Percentiles rank a stretch among this genome's conserved stretches.
Evolutionary conservation across 1,284 basidiomycete genomes (phyloP).

Genomic region (Rhodotorula sp.): DNA sequence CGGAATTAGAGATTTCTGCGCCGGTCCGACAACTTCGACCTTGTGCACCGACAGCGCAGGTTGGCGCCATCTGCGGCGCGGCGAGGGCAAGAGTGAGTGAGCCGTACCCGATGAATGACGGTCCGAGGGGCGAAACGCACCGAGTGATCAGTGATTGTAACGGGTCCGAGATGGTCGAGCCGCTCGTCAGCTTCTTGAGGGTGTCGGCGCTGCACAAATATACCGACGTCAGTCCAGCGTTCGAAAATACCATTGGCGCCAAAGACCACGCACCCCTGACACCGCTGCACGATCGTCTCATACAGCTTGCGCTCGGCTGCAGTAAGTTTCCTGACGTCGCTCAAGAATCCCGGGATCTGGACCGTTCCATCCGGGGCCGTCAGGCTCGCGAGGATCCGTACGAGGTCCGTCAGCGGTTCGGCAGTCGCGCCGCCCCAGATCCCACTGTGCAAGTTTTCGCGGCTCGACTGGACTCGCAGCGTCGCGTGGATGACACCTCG

Average conservation of each 20-base stretch:
- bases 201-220: neutral
- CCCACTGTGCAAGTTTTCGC: constrained; percentile 78
- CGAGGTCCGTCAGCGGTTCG: constrained; percentile 54
- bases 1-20: constrained; percentile 81
- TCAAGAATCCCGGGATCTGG: constrained; percentile 81
- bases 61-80: constrained; percentile 47
- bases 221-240: neutral
- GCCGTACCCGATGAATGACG: constrained; percentile 56
- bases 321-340: constrained; percentile 46
- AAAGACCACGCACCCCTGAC: constrained; percentile 11
- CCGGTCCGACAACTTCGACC: constrained; percentile 41
- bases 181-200: constrained; percentile 6
- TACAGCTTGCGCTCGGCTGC: constrained; percentile 55
- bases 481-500: constrained; percentile 76
- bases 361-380: constrained; percentile 55
- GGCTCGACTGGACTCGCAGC: constrained; percentile 62
- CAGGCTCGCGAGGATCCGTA: constrained; percentile 73
- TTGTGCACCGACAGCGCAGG: constrained; percentile 52
- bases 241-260: too few relatives aligned
- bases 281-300: constrained; percentile 65
- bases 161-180: constrained; percentile 40
- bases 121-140: constrained; percentile 58
- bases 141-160: constrained; percentile 42
- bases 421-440: constrained; percentile 75
- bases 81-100: constrained; percentile 9